Evolutionary conservation across 2,329 filamentous ascomycete genomes (phyloP), one percentile per base, ranked within the genome.

Genomic region (Penicillium sp.): DNA sequence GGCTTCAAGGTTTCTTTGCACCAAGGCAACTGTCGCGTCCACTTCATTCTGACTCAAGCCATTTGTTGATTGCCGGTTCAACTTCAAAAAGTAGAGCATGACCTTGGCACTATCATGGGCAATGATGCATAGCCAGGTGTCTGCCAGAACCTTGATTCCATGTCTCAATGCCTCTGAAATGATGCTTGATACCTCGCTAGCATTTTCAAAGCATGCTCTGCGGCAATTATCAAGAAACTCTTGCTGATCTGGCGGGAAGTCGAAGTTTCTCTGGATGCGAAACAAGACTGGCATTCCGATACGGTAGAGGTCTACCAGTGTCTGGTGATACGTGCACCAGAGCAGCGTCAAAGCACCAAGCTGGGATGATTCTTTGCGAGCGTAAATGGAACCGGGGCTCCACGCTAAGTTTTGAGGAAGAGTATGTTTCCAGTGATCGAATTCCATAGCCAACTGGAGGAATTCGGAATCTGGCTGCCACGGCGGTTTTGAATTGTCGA

Each of bases 311-410:
- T 78, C 75, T 4, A 77, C 63, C 35, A 75, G 69, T 42, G 74
- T 76, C 57, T 77, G 74, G 40, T 78, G 73, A 44, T 76, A 78
- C 24, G 76, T 78, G 57, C 74, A 77, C 56, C 77, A 76, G 8
- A 78, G 68, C 3, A 77, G 57, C 11, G 75, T 71, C 38, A 78
- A 63, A 9, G 74, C 74, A 13, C 76, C 76, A 0, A 78, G 68
- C 55, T 78, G 75, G 31, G 75, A 74, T 1, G 76, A 77, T 54
- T 77, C 75, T 18, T 76, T 69, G 10, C 75, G 73, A 3, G 74
- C 74, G 52, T 77, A 78, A 30, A 78, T 76, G 16, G 75, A 74
- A 38, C 75, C 72, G 13, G 70, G 64, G 1, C 71, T 73, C 57
- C 77, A 77, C 31, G 72, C 72, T 36, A 78, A 68, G 52, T 73